Evolutionary conservation across 2,329 filamentous ascomycete species (phyloP).

Genomic region (Orbilia oligospora): DNA sequence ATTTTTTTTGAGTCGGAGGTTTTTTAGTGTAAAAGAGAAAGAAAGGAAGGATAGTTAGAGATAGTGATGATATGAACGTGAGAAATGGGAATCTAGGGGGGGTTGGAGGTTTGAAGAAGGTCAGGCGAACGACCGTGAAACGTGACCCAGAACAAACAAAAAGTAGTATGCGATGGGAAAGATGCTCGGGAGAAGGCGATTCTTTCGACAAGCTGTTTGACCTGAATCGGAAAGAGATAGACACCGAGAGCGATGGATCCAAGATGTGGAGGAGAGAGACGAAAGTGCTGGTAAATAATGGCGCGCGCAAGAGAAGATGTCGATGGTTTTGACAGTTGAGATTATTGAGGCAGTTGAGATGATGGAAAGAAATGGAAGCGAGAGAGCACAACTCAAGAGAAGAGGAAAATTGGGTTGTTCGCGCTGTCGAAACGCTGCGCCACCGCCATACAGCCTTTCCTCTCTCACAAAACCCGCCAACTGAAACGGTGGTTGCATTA

Average conservation of each 20-base stretch:
- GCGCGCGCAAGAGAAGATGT: slow-evolving; percentile 3
- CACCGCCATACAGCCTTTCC: slow-evolving; percentile 30
- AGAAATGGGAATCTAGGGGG: slow-evolving; percentile 2
- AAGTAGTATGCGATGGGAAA: slow-evolving; percentile 40
- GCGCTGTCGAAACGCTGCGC: slow-evolving; percentile 40
- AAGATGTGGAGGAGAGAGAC: background rate
- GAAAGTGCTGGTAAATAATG: slow-evolving; percentile 7
- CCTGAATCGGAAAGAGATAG: background rate
- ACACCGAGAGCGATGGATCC: background rate
- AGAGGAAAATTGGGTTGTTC: slow-evolving; percentile 46
- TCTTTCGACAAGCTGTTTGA: background rate
- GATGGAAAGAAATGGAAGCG: slow-evolving; percentile 43
- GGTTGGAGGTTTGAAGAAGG: background rate
- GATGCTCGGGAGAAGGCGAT: slow-evolving; percentile 36
- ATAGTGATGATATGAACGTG: background rate
- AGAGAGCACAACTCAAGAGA: slow-evolving; percentile 6
- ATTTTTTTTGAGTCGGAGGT: background rate
- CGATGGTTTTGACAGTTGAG: background rate
- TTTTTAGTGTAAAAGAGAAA: background rate
- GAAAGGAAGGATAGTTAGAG: background rate
- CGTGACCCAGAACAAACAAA: slow-evolving; percentile 56
- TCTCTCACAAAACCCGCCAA: background rate
- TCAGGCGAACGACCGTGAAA: slow-evolving; percentile 54
- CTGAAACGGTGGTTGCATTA: background rate
- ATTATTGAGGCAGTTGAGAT: background rate